These are phyloP conservation scores for Lactuca sativa DNA, from an alignment of 129 eudicot species.

Conservation along the genomic window DNA sequence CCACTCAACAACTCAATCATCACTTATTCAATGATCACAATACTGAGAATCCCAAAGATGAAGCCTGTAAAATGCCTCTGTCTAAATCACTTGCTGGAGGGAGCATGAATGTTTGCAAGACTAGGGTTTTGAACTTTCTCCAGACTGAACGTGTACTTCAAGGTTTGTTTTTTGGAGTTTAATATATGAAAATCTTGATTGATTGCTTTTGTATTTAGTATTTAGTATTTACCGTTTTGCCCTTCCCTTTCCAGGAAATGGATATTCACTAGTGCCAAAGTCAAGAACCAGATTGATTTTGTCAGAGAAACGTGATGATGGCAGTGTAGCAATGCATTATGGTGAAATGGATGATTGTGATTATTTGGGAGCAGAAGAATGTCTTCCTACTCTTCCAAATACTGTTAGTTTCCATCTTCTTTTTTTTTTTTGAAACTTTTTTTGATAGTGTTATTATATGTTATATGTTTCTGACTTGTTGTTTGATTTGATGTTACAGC, in stretches of 20 bases:
- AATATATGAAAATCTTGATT: slow-evolving; percentile 4
- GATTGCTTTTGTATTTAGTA: not conserved
- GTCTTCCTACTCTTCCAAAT: slow-evolving; percentile 85
- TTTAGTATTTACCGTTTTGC: slow-evolving; percentile 11
- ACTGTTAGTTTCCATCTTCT: slow-evolving; percentile 61
- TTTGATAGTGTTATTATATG: not conserved
- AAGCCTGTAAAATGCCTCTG: slow-evolving; percentile 68
- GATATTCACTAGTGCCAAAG: slow-evolving; percentile 47
- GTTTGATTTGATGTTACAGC: slow-evolving; percentile 49
- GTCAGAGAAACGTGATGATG: slow-evolving; percentile 85
- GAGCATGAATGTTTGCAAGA: slow-evolving; percentile 71
- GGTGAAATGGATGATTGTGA: slow-evolving; percentile 79
- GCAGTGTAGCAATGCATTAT: slow-evolving; percentile 78
- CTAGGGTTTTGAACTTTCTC: slow-evolving; percentile 61
- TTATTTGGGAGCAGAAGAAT: slow-evolving; percentile 70
- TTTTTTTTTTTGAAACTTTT: not conserved
- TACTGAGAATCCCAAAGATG: slow-evolving; percentile 65
- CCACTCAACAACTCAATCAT: slow-evolving; percentile 43
- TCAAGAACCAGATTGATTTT: slow-evolving; percentile 65
- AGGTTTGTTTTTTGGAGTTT: slow-evolving; percentile 54
- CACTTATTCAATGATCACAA: slow-evolving; percentile 53
- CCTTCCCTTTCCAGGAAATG: slow-evolving; percentile 46
- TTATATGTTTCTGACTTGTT: slow-evolving; percentile 28
- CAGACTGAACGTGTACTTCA: slow-evolving; percentile 62
- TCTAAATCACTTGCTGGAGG: slow-evolving; percentile 89